Percentiles rank a stretch among this genome's conserved stretches.
Conservation (phyloP, 1,139 yeast species). For the Schwanniomyces etchellsii region DNA sequence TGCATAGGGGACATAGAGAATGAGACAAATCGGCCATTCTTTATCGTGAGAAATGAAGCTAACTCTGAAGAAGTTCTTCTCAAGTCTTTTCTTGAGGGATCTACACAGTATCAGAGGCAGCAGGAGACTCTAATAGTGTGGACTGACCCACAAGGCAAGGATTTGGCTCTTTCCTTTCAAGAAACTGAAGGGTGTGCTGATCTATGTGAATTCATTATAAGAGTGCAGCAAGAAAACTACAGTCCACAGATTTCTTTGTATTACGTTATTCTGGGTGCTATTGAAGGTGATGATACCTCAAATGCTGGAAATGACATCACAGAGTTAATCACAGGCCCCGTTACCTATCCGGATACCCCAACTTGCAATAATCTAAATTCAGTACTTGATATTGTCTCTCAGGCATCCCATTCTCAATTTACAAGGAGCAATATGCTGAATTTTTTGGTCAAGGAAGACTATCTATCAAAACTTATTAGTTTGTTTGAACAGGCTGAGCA, state of each 20-base stretch:
- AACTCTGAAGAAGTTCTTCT: slow-evolving; percentile 56
- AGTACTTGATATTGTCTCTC: slow-evolving; percentile 48
- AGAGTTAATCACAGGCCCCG: slow-evolving; percentile 78
- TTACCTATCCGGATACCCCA: slow-evolving; percentile 61
- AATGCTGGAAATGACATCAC: slow-evolving; percentile 43
- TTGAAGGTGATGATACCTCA: slow-evolving; percentile 18
- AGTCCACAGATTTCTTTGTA: slow-evolving; percentile 71
- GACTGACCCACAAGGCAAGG: slow-evolving; percentile 77
- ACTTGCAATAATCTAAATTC: slow-evolving; percentile 40
- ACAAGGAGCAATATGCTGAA: slow-evolving; percentile 49
- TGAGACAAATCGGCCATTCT: slow-evolving; percentile 44
- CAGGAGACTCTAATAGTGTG: slow-evolving; percentile 94
- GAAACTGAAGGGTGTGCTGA: slow-evolving; percentile 87
- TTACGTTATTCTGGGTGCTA: slow-evolving; percentile 43
- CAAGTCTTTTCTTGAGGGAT: slow-evolving; percentile 62
- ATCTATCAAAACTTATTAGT: slow-evolving; percentile 45
- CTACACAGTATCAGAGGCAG: slow-evolving; percentile 83
- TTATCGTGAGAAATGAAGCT: slow-evolving; percentile 70
- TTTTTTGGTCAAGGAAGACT: slow-evolving; percentile 45
- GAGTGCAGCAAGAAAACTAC: slow-evolving; percentile 52
- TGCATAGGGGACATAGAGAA: slow-evolving; percentile 64
- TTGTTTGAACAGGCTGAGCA: slow-evolving; percentile 55
- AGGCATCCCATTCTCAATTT: slow-evolving; percentile 52
- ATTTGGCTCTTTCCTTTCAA: slow-evolving; percentile 87
- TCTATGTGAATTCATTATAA: slow-evolving; percentile 73